These are phyloP conservation scores for Beauveria sp. DNA, from an alignment of 2,329 filamentous ascomycete genomes.

Conservation along the genomic window DNA sequence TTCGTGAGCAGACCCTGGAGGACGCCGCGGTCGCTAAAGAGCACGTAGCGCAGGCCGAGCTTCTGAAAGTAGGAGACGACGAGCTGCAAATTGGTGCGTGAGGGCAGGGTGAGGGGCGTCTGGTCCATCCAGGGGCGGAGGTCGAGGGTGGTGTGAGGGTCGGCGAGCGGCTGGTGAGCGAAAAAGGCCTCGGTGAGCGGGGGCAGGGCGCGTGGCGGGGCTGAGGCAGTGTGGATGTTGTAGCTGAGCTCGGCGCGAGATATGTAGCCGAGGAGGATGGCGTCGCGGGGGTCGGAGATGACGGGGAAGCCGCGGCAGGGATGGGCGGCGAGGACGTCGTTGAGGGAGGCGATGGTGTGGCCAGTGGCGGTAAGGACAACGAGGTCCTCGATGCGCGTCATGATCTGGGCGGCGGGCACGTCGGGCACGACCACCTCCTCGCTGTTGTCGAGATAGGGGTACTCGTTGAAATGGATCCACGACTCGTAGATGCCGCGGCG, in stretches of 20 bases:
- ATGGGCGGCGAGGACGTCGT: constrained; percentile 62
- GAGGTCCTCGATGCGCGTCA: constrained; percentile 88
- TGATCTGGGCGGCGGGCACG: constrained; percentile 76
- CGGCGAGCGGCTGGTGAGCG: constrained; percentile 71
- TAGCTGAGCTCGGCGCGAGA: constrained; percentile 83
- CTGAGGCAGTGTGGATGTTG: constrained; percentile 53
- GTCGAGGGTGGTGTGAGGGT: constrained; percentile 72
- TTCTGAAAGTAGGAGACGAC: constrained; percentile 91
- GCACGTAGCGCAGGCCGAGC: constrained; percentile 80
- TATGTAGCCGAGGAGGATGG: constrained; percentile 85
- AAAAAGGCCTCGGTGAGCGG: constrained; percentile 76
- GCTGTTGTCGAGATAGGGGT: constrained; percentile 89
- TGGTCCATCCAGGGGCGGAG: constrained; percentile 98
- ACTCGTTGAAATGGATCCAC: constrained; percentile 95
- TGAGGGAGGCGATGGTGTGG: constrained; percentile 75
- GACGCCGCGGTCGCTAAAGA: constrained; percentile 76
- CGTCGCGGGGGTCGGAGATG: constrained; percentile 67
- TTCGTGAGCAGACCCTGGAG: constrained; percentile 86
- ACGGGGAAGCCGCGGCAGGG: constrained; percentile 89
- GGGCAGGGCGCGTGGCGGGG: constrained; percentile 52
- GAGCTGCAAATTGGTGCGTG: constrained; percentile 69
- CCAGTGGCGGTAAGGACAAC: constrained; percentile 80
- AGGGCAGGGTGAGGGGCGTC: constrained; percentile 85
- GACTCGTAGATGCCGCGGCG: constrained; percentile 92
- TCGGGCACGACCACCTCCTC: constrained; percentile 77